Percentiles rank a stretch among this genome's conserved stretches.
phyloP scores from a whole-genome alignment of 1,284 basidiomycete species.

The Dichomitus squalens region DNA sequence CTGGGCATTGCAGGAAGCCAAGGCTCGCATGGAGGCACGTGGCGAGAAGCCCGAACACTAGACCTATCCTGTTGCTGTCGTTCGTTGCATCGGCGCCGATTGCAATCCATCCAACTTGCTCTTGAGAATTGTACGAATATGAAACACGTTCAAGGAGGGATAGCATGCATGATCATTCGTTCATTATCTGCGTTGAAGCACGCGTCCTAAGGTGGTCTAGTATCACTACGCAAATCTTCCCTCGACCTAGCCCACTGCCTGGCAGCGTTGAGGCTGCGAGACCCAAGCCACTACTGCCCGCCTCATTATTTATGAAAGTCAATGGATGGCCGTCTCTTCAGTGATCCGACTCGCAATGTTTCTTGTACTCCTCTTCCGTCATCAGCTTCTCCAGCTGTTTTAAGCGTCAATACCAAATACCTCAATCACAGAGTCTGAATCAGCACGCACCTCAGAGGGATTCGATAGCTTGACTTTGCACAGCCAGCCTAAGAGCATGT shows the following conservation, averaged over 20 bases:
- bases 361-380: constrained; percentile 79
- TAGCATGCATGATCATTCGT: constrained; percentile 17
- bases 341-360: constrained; percentile 56
- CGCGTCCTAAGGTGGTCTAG: constrained; percentile 24
- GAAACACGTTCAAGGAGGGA: background rate
- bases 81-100: background rate
- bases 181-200: constrained; percentile 20
- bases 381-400: constrained; percentile 74
- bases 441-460: constrained; percentile 62
- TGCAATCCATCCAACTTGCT: background rate
- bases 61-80: constrained; percentile 6
- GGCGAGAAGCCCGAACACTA: constrained; percentile 78
- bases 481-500: constrained; percentile 77
- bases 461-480: constrained; percentile 89
- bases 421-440: background rate
- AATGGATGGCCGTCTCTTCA: background rate
- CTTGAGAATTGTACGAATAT: constrained; percentile 8
- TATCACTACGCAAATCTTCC: background rate
- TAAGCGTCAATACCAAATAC: background rate
- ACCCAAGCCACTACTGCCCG: constrained; percentile 28
- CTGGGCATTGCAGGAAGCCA: constrained; percentile 90
- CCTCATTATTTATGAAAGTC: background rate
- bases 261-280: constrained; percentile 38
- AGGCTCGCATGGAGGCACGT: constrained; percentile 84
- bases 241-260: background rate